Percentiles rank a stretch among this genome's conserved stretches.
Evolutionary conservation across 805 yeast genomes (phyloP).

Genomic region (Nakazawaea sp.): DNA sequence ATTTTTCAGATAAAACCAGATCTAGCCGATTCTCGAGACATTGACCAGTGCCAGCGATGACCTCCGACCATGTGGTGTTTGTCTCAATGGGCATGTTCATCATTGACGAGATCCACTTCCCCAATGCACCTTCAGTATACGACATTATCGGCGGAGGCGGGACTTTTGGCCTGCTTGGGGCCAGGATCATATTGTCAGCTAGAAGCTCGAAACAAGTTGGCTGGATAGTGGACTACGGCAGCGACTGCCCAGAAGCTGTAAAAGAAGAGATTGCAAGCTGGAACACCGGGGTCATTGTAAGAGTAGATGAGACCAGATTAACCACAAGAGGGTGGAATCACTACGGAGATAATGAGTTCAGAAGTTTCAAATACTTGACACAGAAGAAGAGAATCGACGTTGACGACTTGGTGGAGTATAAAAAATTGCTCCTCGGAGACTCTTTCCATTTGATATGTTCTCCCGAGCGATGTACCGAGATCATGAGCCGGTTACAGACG

Average conservation of each 20-base stretch:
- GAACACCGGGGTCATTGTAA: slow-evolving; percentile 52
- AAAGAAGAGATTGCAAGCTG: slow-evolving; percentile 43
- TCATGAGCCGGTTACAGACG: slow-evolving; percentile 21
- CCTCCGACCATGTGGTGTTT: slow-evolving; percentile 31
- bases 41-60: no score
- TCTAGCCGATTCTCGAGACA: no score
- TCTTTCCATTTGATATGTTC: slow-evolving; percentile 74
- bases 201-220: slow-evolving; percentile 32
- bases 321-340: slow-evolving; percentile 82
- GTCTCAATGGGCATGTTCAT: slow-evolving; percentile 85
- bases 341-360: slow-evolving; percentile 56
- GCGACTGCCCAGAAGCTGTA: slow-evolving; percentile 58
- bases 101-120: slow-evolving; percentile 74
- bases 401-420: slow-evolving; percentile 39
- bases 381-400: slow-evolving; percentile 55
- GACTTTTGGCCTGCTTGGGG: slow-evolving; percentile 71
- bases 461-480: slow-evolving; percentile 48
- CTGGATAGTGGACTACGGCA: slow-evolving; percentile 75
- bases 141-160: slow-evolving; percentile 89
- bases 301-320: slow-evolving; percentile 42
- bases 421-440: slow-evolving; percentile 29
- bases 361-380: slow-evolving; percentile 54
- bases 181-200: slow-evolving; percentile 45
- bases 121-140: slow-evolving; percentile 26
- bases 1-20: no score